Evolutionary conservation across 2,329 filamentous ascomycete species (phyloP).

Genomic region (Pseudocercospora ulei): DNA sequence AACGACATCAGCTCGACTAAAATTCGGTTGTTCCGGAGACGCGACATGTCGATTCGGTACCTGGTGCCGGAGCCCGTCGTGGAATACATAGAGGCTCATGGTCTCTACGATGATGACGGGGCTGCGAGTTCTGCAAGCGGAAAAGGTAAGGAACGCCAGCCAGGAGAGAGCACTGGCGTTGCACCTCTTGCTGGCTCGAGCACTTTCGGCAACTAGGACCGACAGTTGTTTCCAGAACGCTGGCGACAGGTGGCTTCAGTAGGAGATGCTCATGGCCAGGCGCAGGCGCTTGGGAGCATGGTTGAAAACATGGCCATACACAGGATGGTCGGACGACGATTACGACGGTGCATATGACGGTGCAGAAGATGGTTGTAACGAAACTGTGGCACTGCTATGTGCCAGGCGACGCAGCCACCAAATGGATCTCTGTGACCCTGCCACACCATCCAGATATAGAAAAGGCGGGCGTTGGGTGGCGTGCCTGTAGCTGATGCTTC

Average conservation of each 20-base stretch:
- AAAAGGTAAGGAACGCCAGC: slow-evolving; percentile 29
- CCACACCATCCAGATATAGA: not conserved
- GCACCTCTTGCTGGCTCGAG: slow-evolving; percentile 10
- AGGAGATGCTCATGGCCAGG: not conserved
- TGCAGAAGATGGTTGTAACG: slow-evolving; percentile 1
- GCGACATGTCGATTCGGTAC: slow-evolving; percentile 75
- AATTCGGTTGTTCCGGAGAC: slow-evolving; percentile 68
- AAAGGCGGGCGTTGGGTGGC: not conserved
- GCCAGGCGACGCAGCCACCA: too few species aligned
- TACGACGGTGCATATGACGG: not conserved
- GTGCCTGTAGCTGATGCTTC: not conserved
- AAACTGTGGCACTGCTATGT: not conserved
- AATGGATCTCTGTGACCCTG: not conserved
- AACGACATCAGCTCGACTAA: slow-evolving; percentile 76
- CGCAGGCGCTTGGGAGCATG: slow-evolving; percentile 7
- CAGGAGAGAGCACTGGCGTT: slow-evolving; percentile 30
- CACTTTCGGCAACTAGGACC: not conserved
- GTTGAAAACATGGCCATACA: not conserved
- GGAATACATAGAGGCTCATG: slow-evolving; percentile 39
- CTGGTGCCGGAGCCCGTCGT: slow-evolving; percentile 64
- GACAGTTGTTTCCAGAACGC: not conserved
- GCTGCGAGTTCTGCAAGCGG: slow-evolving; percentile 24
- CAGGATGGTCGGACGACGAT: not conserved
- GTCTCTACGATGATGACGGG: slow-evolving; percentile 35
- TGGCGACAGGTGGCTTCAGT: not conserved